These are phyloP conservation scores for Ceratocystis colombiana DNA, from an alignment of 2,329 filamentous ascomycete genomes.

Conservation along the genomic window DNA sequence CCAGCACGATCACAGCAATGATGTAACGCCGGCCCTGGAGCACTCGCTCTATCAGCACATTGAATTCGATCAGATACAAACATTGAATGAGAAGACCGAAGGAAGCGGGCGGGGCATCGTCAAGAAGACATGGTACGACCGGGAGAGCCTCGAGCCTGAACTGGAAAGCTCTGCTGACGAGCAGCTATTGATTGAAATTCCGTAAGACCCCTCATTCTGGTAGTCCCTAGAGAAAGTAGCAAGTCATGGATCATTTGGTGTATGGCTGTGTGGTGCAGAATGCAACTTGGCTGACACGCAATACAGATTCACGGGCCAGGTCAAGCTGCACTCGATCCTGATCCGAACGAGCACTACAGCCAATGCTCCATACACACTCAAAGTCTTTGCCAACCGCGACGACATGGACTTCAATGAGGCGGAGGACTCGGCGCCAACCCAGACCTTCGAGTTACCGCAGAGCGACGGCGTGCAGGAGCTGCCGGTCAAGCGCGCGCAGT, in stretches of 20 bases:
- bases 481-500: constrained; percentile 75
- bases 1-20: constrained; percentile 80
- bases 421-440: constrained; percentile 58
- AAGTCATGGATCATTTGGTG: too few species aligned
- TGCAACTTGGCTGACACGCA: constrained; percentile 10
- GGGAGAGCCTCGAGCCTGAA: constrained; percentile 60
- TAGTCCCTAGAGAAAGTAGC: too few species aligned
- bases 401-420: constrained; percentile 77
- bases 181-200: constrained; percentile 84
- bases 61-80: constrained; percentile 73
- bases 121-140: constrained; percentile 83
- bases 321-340: constrained; percentile 83
- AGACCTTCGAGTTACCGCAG: constrained; percentile 66
- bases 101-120: constrained; percentile 64
- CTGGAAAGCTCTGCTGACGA: constrained; percentile 81
- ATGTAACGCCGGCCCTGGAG: constrained; percentile 84
- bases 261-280: too few species aligned
- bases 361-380: constrained; percentile 69
- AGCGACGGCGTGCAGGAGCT: constrained; percentile 78
- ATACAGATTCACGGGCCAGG: constrained; percentile 79
- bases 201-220: constrained; percentile 44
- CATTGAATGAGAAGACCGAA: constrained; percentile 67
- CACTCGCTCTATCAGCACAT: constrained; percentile 86
- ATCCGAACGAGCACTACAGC: constrained; percentile 64
- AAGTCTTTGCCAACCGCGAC: constrained; percentile 77